A percentile compares a stretch with the other conserved stretches of the same genome.
Conservation (phyloP, 495 filamentous ascomycete genomes). For the Geoglossum glabrum region DNA sequence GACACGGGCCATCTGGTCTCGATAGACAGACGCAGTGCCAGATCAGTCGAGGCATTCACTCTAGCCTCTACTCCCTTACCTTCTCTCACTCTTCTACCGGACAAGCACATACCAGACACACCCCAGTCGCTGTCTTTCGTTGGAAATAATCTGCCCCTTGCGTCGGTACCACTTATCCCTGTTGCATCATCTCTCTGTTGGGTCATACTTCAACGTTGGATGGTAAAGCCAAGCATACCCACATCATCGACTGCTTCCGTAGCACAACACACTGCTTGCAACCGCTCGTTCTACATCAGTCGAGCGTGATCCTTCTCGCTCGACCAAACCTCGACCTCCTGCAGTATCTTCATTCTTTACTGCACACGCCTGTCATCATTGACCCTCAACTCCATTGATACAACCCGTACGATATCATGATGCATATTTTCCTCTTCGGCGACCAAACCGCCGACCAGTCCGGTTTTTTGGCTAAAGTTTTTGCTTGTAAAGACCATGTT, state of each 20-base stretch:
- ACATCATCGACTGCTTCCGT: neutral
- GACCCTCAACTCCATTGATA: neutral
- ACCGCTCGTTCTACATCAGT: neutral
- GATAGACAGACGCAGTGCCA: neutral
- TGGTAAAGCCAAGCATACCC: neutral
- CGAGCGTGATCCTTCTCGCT: neutral
- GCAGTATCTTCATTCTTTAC: neutral
- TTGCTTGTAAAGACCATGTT: conserved; percentile 3
- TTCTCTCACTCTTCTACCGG: neutral
- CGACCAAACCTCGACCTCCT: neutral
- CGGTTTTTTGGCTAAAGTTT: conserved; percentile 1
- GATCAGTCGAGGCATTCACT: neutral
- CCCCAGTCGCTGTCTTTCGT: neutral
- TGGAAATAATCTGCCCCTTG: neutral
- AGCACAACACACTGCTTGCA: neutral
- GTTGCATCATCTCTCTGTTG: neutral
- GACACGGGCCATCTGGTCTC: neutral
- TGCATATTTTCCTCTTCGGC: conserved; percentile 9
- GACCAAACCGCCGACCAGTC: conserved; percentile 6
- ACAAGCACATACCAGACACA: neutral
- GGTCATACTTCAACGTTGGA: neutral
- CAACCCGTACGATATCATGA: neutral
- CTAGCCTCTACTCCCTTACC: neutral
- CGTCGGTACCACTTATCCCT: neutral
- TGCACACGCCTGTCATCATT: neutral